These are phyloP conservation scores for Bacidia rubella DNA, from an alignment of 495 filamentous ascomycete species.

Conservation along the genomic window DNA sequence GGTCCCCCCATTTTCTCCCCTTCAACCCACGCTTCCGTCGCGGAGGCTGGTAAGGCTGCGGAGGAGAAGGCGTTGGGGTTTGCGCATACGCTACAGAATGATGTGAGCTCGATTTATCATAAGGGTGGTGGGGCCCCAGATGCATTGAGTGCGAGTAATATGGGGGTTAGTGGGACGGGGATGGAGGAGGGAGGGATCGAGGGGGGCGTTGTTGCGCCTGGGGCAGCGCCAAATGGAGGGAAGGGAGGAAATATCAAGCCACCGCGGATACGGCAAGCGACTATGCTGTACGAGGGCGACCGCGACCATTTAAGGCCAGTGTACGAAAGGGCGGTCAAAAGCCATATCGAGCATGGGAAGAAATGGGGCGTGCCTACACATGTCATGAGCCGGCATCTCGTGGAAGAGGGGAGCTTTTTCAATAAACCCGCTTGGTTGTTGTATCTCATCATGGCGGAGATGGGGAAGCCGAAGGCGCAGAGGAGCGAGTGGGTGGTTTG, in stretches of 20 bases:
- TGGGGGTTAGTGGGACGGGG: no score
- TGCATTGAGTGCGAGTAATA: no score
- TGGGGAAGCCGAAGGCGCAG: conserved; percentile 24
- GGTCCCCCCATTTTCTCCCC: not conserved
- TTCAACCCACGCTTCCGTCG: not conserved
- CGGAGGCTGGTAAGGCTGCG: no score
- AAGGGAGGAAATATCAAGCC: no score
- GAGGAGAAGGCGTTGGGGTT: not conserved
- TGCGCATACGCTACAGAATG: not conserved
- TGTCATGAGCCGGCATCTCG: conserved; percentile 20
- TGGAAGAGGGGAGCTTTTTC: conserved; percentile 24
- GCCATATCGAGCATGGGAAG: conserved; percentile 26
- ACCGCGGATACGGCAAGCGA: conserved; percentile 3
- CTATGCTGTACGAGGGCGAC: conserved; percentile 8
- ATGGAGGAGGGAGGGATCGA: no score
- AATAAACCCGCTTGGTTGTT: conserved; percentile 32
- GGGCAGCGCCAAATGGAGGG: no score
- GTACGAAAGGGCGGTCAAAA: conserved; percentile 29
- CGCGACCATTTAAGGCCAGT: conserved; percentile 8
- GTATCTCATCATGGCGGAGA: conserved; percentile 27
- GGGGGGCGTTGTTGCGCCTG: no score
- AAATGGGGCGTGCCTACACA: conserved; percentile 29
- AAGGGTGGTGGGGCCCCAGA: not conserved
- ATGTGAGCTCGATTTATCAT: not conserved
- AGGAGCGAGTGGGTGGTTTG: conserved; percentile 35